Conservation (phyloP, 2,329 filamentous ascomycete genomes). For the Scytalidium sp. region DNA sequence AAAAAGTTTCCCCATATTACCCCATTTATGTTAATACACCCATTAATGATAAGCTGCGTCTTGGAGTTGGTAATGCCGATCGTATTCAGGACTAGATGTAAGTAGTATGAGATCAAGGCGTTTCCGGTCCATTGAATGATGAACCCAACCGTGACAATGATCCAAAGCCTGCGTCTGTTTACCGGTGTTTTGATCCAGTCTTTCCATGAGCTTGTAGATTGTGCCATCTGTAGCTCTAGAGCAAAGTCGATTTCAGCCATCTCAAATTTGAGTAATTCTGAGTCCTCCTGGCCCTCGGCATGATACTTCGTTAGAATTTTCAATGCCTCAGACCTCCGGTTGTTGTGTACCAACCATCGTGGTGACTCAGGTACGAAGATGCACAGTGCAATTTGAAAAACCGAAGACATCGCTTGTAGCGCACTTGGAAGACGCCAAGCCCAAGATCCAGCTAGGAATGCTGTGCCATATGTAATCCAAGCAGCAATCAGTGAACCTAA, state of each 20-base stretch:
- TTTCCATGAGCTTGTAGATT: slow-evolving; percentile 15
- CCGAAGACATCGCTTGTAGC: slow-evolving; percentile 40
- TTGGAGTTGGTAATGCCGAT: slow-evolving; percentile 31
- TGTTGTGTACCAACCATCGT: slow-evolving; percentile 38
- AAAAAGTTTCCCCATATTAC: slow-evolving; percentile 8
- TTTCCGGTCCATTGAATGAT: slow-evolving; percentile 36
- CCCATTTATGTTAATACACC: slow-evolving; percentile 5
- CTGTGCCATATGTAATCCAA: slow-evolving; percentile 10
- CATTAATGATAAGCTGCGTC: slow-evolving; percentile 32
- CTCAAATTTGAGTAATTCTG: slow-evolving; percentile 23
- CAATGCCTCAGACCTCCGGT: slow-evolving; percentile 35
- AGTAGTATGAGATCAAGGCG: slow-evolving; percentile 32
- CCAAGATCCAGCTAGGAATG: slow-evolving; percentile 8
- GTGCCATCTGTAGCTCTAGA: slow-evolving; percentile 18
- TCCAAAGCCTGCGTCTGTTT: slow-evolving; percentile 34
- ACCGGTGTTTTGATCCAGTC: slow-evolving; percentile 26
- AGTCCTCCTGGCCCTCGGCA: slow-evolving; percentile 34
- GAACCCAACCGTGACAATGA: slow-evolving; percentile 31
- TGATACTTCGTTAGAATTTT: slow-evolving; percentile 31
- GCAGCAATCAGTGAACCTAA: slow-evolving; percentile 7
- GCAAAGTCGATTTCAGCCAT: slow-evolving; percentile 24
- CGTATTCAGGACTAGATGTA: slow-evolving; percentile 29
- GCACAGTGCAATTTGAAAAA: slow-evolving; percentile 49
- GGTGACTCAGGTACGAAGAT: slow-evolving; percentile 48
- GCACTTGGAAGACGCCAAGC: slow-evolving; percentile 11